phyloP scores from a whole-genome alignment of 2,329 filamentous ascomycete genomes.

The Alternaria novae-zelandiae region DNA sequence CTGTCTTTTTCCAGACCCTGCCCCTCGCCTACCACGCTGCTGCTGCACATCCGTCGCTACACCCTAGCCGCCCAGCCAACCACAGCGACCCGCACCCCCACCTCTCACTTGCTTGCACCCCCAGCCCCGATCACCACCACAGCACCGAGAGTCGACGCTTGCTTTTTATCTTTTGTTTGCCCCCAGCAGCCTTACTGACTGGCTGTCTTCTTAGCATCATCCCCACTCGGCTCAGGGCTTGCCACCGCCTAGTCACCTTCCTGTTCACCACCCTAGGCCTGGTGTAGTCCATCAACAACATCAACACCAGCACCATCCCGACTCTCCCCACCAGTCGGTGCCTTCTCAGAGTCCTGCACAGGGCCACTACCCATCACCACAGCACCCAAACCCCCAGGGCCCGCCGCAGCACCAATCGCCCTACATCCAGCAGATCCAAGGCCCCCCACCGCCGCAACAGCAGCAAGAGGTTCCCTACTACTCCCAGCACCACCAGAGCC shows the following conservation, averaged over 20 bases:
- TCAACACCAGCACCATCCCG: slow-evolving; percentile 61
- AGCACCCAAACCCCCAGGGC: slow-evolving; percentile 66
- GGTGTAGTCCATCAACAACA: slow-evolving; percentile 65
- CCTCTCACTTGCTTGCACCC: slow-evolving; percentile 19
- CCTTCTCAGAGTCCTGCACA: slow-evolving; percentile 62
- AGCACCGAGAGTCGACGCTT: slow-evolving; percentile 7
- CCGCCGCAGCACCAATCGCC: slow-evolving; percentile 59
- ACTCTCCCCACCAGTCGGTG: slow-evolving; percentile 66
- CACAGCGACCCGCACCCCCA: slow-evolving; percentile 27
- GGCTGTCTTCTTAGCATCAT: slow-evolving; percentile 67
- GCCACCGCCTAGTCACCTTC: slow-evolving; percentile 63
- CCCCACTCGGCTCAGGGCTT: slow-evolving; percentile 77
- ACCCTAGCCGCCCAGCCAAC: slow-evolving; percentile 32
- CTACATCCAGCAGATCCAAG: slow-evolving; percentile 73
- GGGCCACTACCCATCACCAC: slow-evolving; percentile 70
- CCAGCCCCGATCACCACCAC: slow-evolving; percentile 22
- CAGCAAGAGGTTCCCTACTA: slow-evolving; percentile 75
- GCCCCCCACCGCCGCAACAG: slow-evolving; percentile 65
- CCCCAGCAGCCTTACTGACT: slow-evolving; percentile 39
- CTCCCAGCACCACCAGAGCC: slow-evolving; percentile 79
- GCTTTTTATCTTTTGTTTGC: slow-evolving; percentile 19
- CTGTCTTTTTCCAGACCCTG: slow-evolving; percentile 42
- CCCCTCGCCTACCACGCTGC: slow-evolving; percentile 41
- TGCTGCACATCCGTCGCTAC: slow-evolving; percentile 29
- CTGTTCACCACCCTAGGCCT: slow-evolving; percentile 71